These are phyloP conservation scores for Colletotrichum musae DNA, from an alignment of 2,329 filamentous ascomycete species.

Conservation along the genomic window DNA sequence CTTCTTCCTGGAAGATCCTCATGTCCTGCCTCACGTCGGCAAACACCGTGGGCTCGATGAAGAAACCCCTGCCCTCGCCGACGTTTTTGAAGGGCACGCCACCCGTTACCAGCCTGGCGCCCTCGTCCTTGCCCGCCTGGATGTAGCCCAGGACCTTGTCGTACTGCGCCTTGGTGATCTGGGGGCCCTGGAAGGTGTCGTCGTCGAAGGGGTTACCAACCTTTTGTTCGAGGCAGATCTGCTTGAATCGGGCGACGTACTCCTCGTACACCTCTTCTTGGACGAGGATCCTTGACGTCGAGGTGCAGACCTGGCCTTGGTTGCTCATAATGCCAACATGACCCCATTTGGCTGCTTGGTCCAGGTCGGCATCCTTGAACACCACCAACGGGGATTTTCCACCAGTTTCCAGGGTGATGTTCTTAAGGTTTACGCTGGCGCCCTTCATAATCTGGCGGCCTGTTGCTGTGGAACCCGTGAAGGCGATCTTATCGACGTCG, in stretches of 20 bases:
- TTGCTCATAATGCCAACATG: slow-evolving; percentile 70
- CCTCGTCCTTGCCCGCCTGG: slow-evolving; percentile 77
- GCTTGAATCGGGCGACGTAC: slow-evolving; percentile 74
- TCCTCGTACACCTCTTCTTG: slow-evolving; percentile 73
- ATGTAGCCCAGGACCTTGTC: slow-evolving; percentile 80
- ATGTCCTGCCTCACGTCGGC: slow-evolving; percentile 58
- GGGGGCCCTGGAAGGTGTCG: slow-evolving; percentile 81
- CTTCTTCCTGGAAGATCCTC: slow-evolving; percentile 62
- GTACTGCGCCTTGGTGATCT: slow-evolving; percentile 79
- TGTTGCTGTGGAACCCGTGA: slow-evolving; percentile 82
- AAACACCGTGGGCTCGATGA: slow-evolving; percentile 63
- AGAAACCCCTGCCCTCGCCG: slow-evolving; percentile 59
- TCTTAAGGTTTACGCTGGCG: slow-evolving; percentile 76
- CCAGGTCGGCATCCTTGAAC: slow-evolving; percentile 76
- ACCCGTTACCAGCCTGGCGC: slow-evolving; percentile 76
- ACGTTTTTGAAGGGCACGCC: slow-evolving; percentile 60
- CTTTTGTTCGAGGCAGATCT: slow-evolving; percentile 71
- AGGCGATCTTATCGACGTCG: slow-evolving; percentile 82
- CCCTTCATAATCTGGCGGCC: slow-evolving; percentile 83
- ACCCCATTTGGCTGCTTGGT: slow-evolving; percentile 75
- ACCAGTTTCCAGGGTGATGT: slow-evolving; percentile 77
- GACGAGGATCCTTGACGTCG: slow-evolving; percentile 75
- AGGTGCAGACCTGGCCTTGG: slow-evolving; percentile 76
- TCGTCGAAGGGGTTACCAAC: slow-evolving; percentile 80
- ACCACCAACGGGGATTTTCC: slow-evolving; percentile 77